Percentiles rank a stretch among this genome's conserved stretches.
Conservation (phyloP, 805 yeast species). For the Saccharomycopsis capsularis region DNA sequence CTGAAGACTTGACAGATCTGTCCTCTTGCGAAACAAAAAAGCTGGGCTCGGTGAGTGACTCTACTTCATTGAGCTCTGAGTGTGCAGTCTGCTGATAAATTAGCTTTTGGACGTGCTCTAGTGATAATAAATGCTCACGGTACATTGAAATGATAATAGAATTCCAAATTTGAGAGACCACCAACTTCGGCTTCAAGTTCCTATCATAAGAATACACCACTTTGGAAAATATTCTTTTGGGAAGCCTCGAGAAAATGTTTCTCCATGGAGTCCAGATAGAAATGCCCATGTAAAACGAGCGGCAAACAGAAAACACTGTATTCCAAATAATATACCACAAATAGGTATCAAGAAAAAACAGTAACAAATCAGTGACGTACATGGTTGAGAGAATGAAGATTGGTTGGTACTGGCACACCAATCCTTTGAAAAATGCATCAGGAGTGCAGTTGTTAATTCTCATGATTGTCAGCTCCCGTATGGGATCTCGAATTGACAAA, state of each 20-base stretch:
- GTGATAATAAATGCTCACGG: constrained; percentile 67
- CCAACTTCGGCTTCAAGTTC: constrained; percentile 40
- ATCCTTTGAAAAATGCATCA: constrained; percentile 46
- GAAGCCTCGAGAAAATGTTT: constrained; percentile 67
- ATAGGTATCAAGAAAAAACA: constrained; percentile 76
- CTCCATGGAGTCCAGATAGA: constrained; percentile 90
- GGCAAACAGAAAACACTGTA: constrained; percentile 61
- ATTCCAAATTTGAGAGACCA: constrained; percentile 75
- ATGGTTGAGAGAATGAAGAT: constrained; percentile 46
- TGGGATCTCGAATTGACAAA: constrained; percentile 63
- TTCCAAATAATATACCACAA: constrained; percentile 83
- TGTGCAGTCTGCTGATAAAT: constrained; percentile 45
- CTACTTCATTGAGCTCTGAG: constrained; percentile 33
- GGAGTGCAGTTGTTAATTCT: constrained; percentile 52
- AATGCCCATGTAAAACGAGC: constrained; percentile 68
- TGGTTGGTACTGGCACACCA: constrained; percentile 53
- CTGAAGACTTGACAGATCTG: constrained; percentile 49
- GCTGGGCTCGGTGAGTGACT: constrained; percentile 57
- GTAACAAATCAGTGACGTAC: constrained; percentile 52
- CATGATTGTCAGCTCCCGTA: constrained; percentile 58
- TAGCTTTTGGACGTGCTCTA: constrained; percentile 64
- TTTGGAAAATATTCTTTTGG: constrained; percentile 69
- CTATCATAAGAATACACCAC: constrained; percentile 43
- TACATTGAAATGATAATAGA: constrained; percentile 78
- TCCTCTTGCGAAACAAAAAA: constrained; percentile 83